Evolutionary conservation across 768 basidiomycete species (phyloP).

Genomic region (Auriscalpium orientale): DNA sequence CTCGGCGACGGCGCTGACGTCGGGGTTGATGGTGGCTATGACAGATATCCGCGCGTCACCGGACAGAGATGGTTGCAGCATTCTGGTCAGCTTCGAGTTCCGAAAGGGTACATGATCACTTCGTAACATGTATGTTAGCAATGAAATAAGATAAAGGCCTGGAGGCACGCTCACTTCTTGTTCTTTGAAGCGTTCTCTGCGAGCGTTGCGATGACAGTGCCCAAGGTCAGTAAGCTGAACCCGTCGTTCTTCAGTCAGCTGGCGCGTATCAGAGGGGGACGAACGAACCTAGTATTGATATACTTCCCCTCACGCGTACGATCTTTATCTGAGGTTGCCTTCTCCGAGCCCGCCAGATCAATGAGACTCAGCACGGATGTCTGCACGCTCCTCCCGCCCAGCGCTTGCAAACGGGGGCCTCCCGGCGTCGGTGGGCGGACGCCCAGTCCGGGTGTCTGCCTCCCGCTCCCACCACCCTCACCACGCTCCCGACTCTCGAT

Average conservation of each 20-base stretch:
- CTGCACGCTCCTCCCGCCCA: conserved; percentile 74
- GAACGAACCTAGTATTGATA: conserved; percentile 76
- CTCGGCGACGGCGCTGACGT: conserved; percentile 69
- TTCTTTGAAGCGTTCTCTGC: conserved; percentile 79
- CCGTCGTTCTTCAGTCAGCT: no score
- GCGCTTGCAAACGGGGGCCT: conserved; percentile 62
- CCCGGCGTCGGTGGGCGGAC: conserved; percentile 40
- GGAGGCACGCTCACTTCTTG: conserved; percentile 43
- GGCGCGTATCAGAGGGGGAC: neutral
- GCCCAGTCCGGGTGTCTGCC: conserved; percentile 45
- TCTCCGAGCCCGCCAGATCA: conserved; percentile 95
- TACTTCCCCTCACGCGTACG: conserved; percentile 94
- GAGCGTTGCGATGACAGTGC: conserved; percentile 86
- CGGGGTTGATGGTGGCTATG: conserved; percentile 92
- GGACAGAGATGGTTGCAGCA: conserved; percentile 90
- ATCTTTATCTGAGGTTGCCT: conserved; percentile 92
- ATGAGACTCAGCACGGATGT: conserved; percentile 80
- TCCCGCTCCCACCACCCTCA: conserved; percentile 41
- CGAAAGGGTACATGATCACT: conserved; percentile 92
- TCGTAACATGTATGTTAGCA: conserved; percentile 2
- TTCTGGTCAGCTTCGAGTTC: conserved; percentile 89
- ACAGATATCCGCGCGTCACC: conserved; percentile 96
- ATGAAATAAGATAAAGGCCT: neutral
- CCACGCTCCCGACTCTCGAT: conserved; percentile 79
- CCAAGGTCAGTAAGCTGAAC: conserved; percentile 78